These are phyloP conservation scores for Suillus bovinus DNA, from an alignment of 768 basidiomycete species.

Conservation along the genomic window DNA sequence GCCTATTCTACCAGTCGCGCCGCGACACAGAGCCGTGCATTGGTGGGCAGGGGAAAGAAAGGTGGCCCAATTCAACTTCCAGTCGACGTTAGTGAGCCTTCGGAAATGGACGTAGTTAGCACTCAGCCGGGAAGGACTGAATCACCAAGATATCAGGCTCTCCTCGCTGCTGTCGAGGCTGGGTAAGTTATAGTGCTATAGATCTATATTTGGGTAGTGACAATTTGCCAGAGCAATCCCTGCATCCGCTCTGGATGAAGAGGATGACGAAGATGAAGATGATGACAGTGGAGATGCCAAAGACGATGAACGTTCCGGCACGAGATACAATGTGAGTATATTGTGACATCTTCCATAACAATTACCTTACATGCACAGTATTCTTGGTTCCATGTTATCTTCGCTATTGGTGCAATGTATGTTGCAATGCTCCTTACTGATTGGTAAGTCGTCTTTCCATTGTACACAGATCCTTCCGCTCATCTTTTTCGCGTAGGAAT, in stretches of 20 bases:
- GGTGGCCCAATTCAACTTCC: conserved; percentile 65
- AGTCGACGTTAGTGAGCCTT: conserved; percentile 52
- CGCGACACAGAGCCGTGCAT: conserved; percentile 90
- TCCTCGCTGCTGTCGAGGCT: conserved; percentile 94
- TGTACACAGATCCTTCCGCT: conserved; percentile 10
- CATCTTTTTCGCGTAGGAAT: conserved; percentile 51
- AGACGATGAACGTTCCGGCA: conserved; percentile 93
- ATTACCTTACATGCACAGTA: conserved; percentile 53
- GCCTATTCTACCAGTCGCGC: conserved; percentile 97
- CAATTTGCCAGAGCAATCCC: conserved; percentile 71
- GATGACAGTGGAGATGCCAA: conserved; percentile 71
- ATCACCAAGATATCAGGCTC: conserved; percentile 88
- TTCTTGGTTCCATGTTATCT: conserved; percentile 98
- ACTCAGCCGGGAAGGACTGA: conserved; percentile 85
- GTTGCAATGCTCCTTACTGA: conserved; percentile 96
- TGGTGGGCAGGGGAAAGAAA: conserved; percentile 74
- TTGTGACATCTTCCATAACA: neutral
- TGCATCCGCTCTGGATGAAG: conserved; percentile 82
- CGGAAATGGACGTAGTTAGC: conserved; percentile 75
- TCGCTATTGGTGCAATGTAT: conserved; percentile 95
- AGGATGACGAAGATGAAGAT: conserved; percentile 71
- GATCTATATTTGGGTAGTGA: conserved; percentile 4
- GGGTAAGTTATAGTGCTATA: conserved; percentile 52
- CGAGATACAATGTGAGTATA: conserved; percentile 83
- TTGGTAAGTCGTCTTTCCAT: conserved; percentile 64